Conservation (phyloP, 2,329 filamentous ascomycete genomes). For the Microsporum ferrugineum region DNA sequence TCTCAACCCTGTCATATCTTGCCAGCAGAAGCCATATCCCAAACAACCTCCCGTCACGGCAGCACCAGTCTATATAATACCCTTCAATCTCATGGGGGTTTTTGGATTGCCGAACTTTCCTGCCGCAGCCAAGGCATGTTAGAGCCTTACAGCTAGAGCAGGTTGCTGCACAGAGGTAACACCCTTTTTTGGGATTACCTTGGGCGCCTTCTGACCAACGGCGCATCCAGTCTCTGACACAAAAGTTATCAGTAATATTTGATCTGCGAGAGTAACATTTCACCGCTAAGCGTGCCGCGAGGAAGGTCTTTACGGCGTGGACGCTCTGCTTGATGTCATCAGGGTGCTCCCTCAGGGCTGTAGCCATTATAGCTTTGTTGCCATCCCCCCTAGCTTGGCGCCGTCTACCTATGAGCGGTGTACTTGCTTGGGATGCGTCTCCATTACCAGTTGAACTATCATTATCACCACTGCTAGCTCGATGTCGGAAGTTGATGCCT, state of each 20-base stretch:
- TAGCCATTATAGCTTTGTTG: neutral
- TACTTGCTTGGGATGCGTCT: neutral
- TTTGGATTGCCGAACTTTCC: neutral
- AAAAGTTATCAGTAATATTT: slow-evolving; percentile 8
- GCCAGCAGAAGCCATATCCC: slow-evolving; percentile 30
- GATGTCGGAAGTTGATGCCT: neutral
- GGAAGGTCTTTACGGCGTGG: slow-evolving; percentile 9
- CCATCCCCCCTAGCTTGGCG: neutral
- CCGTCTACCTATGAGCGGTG: neutral
- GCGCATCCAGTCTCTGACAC: slow-evolving; percentile 5
- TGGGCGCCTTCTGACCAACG: slow-evolving; percentile 8
- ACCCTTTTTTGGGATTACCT: slow-evolving; percentile 1
- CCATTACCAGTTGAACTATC: neutral
- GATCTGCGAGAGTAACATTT: slow-evolving; percentile 10
- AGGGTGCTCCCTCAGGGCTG: neutral
- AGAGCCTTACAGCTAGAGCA: slow-evolving; percentile 8
- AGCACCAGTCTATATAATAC: slow-evolving; percentile 24
- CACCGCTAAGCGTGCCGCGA: slow-evolving; percentile 3
- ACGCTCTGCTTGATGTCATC: slow-evolving; percentile 10
- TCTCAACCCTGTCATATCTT: slow-evolving; percentile 25
- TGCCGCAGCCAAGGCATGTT: slow-evolving; percentile 14
- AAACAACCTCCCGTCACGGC: slow-evolving; percentile 22
- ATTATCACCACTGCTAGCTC: neutral
- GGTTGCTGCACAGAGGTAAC: slow-evolving; percentile 7
- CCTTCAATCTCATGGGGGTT: slow-evolving; percentile 5